Base-by-base conservation (phyloP, 2,329 filamentous ascomycete species). In the Laburnicola sp. region DNA sequence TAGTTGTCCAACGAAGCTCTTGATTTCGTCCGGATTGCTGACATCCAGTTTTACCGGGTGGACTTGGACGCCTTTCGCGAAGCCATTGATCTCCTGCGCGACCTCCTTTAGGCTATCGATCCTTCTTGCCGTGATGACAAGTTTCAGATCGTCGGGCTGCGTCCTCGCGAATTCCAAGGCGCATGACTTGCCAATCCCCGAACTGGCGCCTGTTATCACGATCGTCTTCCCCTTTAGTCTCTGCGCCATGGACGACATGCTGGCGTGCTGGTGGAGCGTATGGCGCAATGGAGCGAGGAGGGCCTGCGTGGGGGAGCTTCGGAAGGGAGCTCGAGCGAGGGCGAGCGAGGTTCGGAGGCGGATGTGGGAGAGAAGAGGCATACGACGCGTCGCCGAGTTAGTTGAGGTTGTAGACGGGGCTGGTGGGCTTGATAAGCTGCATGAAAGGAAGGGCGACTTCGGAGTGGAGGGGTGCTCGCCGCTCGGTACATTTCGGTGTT, bases 111-210 rank as follows among this genome's bases (percentile, higher is more conserved):
- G 78, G 0, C 81, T 78, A 63, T 96, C 91, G 58, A 91, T 74
- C 42, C 92, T 85, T 30, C 93, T 84, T 9, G 93, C 93, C 9
- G 92, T 92, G 50, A 97, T 75, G 60, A 97, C 85, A 42, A 97
- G 80, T 67, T 87, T 89, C 55, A 97, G 81, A 70, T 86, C 81
- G 44, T 83, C 78, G 7, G 90, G 89, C 4, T 86, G 83, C 1
- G 91, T 91, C 52, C 90, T 85, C 11, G 93, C 93, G 69, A 97
- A 97, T 74, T 97, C 93, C 61, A 93, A 79, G 16, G 93, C 93
- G 31, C 83, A 87, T 65, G 82, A 84, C 48, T 82, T 83, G 25
- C 93, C 93, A 73, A 97, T 97, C 58, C 93, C 93, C 31, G 89
- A 93, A 3, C 88, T 94, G 37, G 93, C 93, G 46, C 93, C 93